phyloP scores from a whole-genome alignment of 306 rosid genomes.

The Malus fusca region DNA sequence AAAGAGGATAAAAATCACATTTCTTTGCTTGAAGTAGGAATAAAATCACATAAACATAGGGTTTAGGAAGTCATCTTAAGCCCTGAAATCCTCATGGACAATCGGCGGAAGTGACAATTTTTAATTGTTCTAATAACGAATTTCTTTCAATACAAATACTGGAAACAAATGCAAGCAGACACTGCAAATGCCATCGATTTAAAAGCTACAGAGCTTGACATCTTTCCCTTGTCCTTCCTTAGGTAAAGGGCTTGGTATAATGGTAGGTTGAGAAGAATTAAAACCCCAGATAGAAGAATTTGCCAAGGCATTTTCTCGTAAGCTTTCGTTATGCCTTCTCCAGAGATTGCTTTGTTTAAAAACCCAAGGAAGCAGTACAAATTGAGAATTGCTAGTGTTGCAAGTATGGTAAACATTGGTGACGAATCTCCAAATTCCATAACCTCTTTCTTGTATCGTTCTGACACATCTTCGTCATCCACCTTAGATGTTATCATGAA shows the following conservation, averaged over 20 bases:
- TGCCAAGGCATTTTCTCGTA: constrained; percentile 46
- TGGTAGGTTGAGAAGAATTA: constrained; percentile 61
- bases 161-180: constrained; percentile 15
- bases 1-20: no score
- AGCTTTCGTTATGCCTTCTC: constrained; percentile 15
- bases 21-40: no score
- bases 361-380: constrained; percentile 46
- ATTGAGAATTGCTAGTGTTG: constrained; percentile 60
- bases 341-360: constrained; percentile 31
- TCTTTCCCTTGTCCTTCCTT: constrained; percentile 64
- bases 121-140: background rate
- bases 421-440: constrained; percentile 87
- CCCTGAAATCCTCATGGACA: background rate
- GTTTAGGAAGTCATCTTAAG: no score
- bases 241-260: constrained; percentile 60
- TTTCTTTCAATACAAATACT: background rate
- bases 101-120: background rate
- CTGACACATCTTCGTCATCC: constrained; percentile 45
- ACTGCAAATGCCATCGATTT: constrained; percentile 41
- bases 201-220: constrained; percentile 42
- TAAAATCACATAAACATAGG: background rate
- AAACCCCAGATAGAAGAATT: constrained; percentile 42
- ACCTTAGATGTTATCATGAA: constrained; percentile 67
- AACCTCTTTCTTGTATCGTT: constrained; percentile 50
- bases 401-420: constrained; percentile 48